Evolutionary conservation across 2,329 filamentous ascomycete genomes (phyloP).

Genomic region (Colletotrichum sp.): DNA sequence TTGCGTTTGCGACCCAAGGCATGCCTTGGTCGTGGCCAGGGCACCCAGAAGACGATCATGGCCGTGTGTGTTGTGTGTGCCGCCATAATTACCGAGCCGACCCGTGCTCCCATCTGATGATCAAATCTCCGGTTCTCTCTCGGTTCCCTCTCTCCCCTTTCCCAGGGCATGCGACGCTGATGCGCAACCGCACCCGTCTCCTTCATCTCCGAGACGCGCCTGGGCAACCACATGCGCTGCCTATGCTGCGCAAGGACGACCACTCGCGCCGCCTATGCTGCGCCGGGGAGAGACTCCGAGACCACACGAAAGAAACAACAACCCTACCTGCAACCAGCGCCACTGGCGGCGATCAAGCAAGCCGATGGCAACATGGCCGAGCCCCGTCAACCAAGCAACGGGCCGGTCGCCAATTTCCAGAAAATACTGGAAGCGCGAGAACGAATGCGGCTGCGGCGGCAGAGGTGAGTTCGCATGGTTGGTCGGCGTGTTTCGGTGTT

Average conservation of each 20-base stretch:
- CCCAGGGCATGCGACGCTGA: neutral
- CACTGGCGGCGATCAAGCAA: neutral
- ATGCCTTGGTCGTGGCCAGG: neutral
- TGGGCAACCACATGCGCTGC: too few species aligned
- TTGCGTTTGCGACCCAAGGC: neutral
- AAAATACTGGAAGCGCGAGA: neutral
- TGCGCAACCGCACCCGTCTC: neutral
- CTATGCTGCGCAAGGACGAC: too few species aligned
- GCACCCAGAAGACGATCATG: neutral
- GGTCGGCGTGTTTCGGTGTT: neutral
- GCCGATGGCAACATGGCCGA: neutral
- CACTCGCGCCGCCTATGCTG: neutral
- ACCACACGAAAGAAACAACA: neutral
- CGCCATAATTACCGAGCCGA: neutral
- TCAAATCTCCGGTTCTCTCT: neutral
- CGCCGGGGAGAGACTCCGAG: neutral
- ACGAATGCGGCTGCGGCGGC: neutral
- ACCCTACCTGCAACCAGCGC: neutral
- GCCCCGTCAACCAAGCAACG: neutral
- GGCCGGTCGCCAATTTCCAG: neutral
- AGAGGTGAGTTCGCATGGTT: neutral
- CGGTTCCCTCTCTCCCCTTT: neutral
- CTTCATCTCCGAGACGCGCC: neutral
- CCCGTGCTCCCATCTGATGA: neutral
- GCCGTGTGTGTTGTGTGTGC: neutral